Evolutionary conservation across 495 filamentous ascomycete genomes (phyloP), one percentile per base, ranked within the genome.

Genomic region (Neurospora hispaniola): DNA sequence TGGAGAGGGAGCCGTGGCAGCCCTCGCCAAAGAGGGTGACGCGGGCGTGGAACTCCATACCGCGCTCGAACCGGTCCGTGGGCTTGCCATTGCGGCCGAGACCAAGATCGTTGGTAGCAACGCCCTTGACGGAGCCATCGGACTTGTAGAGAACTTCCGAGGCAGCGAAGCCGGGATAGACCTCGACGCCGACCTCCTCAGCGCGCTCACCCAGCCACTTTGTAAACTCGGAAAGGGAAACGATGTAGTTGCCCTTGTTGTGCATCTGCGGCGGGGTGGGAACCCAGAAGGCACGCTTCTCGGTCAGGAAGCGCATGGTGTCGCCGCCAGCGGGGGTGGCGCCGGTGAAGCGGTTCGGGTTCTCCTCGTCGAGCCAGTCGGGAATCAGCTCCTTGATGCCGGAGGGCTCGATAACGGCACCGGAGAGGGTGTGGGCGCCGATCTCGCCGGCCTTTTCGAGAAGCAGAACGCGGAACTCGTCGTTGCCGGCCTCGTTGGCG

Each of bases 31-130:
- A 92, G n/a, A 99, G 85, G 4, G 96, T 99, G 66, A 94, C 88
- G 69, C 94, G 86, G 3, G 96, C 96, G 80, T 98, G 94, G 81
- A 99, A 99, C 82, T 97, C 96, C 96, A 99, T 99, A 54, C 96
- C 96, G 69, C 96, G 85, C 82, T 98, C 94, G 77, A 97, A 99
- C n/a, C 82, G 89, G 35, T 95, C 88, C 83, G 97, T 99, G 5
- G 94, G 88, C 82, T 92, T 91, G 16, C 94, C 95, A 74, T 90
- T 86, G 40, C 94, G 88, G 5, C 86, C 89, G 69, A 98, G 86
- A 7, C 96, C 96, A 35, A 97, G 81, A 80, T 99, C 96, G 77
- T 98, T 98, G 69, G 96, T 99, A 23, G 96, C 96, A 42, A 99
- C 96, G 76, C 96, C 96, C 81, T 90, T 91, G 42, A 99, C 96